These are phyloP conservation scores for Verticillium dahliae DNA, from an alignment of 2,329 filamentous ascomycete species.

Conservation along the genomic window DNA sequence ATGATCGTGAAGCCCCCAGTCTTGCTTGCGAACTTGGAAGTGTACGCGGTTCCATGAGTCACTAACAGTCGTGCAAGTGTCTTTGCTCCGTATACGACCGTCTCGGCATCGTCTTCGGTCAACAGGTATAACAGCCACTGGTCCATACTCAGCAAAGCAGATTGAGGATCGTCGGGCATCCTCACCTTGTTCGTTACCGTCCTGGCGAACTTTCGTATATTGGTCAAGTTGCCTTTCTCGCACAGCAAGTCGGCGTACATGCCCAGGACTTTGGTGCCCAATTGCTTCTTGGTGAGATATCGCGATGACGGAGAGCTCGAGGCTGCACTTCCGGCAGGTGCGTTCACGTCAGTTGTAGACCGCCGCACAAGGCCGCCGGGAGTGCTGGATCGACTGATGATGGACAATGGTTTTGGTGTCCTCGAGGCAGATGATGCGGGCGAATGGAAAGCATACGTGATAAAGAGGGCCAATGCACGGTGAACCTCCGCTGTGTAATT, in stretches of 20 bases:
- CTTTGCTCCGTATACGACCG: conserved; percentile 73
- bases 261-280: conserved; percentile 68
- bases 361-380: conserved; percentile 27
- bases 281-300: conserved; percentile 56
- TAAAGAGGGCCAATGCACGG: conserved; percentile 80
- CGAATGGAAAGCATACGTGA: conserved; percentile 82
- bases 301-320: conserved; percentile 19
- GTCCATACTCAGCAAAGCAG: conserved; percentile 14
- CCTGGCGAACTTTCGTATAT: conserved; percentile 81
- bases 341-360: background rate
- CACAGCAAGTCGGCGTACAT: conserved; percentile 77
- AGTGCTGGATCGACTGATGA: conserved; percentile 31
- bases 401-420: conserved; percentile 40
- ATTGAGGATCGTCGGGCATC: conserved; percentile 12
- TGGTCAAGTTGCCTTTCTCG: conserved; percentile 57
- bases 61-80: conserved; percentile 80
- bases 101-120: conserved; percentile 76
- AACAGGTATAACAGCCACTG: conserved; percentile 90
- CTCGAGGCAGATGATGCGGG: conserved; percentile 40
- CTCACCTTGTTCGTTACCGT: conserved; percentile 90
- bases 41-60: conserved; percentile 75
- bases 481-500: conserved; percentile 81
- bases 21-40: conserved; percentile 75
- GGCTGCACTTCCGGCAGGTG: conserved; percentile 8
- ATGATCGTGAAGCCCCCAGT: conserved; percentile 84